These are phyloP conservation scores for Trypanosoma cruzi DNA, from an alignment of 208 protist genomes.

Conservation along the genomic window DNA sequence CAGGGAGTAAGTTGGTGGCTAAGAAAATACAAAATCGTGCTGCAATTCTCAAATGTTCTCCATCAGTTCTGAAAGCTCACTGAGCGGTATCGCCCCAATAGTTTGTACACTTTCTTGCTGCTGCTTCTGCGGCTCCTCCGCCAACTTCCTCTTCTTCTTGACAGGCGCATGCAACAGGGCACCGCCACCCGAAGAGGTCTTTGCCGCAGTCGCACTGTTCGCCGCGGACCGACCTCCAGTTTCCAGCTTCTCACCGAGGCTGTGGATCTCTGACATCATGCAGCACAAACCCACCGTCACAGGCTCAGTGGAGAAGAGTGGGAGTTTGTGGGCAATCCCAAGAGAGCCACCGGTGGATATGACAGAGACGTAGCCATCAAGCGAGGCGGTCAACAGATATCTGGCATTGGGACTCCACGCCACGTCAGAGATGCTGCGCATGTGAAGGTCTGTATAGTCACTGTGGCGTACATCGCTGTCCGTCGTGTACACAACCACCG, in stretches of 20 bases:
- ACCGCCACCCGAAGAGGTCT: constrained; percentile 2
- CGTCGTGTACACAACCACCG: constrained; percentile 88
- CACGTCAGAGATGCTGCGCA: constrained; percentile 90
- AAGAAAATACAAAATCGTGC: constrained; percentile 3
- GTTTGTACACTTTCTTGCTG: constrained; percentile 10
- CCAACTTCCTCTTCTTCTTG: constrained; percentile 76
- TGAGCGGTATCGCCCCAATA: background rate
- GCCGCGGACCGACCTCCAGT: constrained; percentile 17
- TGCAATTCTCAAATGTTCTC: constrained; percentile 3
- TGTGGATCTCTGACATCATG: constrained; percentile 39
- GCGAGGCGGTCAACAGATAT: constrained; percentile 70
- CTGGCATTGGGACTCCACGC: constrained; percentile 63
- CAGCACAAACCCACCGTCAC: constrained; percentile 37
- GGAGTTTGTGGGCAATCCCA: constrained; percentile 52
- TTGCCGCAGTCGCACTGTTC: background rate
- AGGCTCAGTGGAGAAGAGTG: constrained; percentile 55
- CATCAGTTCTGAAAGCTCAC: constrained; percentile 28
- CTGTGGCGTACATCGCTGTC: constrained; percentile 78
- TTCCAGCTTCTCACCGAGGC: constrained; percentile 33
- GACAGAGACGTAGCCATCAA: constrained; percentile 88
- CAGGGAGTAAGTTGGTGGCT: constrained; percentile 3
- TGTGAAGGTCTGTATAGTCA: constrained; percentile 89
- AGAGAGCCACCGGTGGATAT: constrained; percentile 64
- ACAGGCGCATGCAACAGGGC: constrained; percentile 42
- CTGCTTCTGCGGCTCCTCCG: constrained; percentile 24